These are phyloP conservation scores for Infundibulicybe gibba DNA, from an alignment of 768 basidiomycete genomes.

Conservation along the genomic window DNA sequence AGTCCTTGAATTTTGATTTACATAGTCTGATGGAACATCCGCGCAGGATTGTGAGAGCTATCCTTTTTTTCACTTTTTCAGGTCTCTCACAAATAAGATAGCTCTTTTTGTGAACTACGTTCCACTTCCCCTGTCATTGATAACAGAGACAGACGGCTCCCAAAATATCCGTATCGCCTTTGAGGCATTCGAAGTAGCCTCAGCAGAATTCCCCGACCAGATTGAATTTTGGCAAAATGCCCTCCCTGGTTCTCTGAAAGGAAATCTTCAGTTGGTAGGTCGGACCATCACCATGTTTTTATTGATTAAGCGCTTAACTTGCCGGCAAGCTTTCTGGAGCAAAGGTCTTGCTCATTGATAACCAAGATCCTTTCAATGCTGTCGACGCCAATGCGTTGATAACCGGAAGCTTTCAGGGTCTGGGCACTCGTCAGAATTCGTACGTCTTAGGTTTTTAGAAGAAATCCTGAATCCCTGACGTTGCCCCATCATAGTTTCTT, in stretches of 20 bases:
- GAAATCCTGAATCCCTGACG: background rate
- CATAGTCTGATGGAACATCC: background rate
- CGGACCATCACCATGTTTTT: background rate
- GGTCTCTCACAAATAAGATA: constrained; percentile 8
- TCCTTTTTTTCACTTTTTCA: background rate
- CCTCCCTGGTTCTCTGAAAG: constrained; percentile 41
- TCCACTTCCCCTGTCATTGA: constrained; percentile 43
- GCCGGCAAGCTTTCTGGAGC: constrained; percentile 40
- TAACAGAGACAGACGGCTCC: constrained; percentile 38
- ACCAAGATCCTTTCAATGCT: constrained; percentile 43
- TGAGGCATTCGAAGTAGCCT: constrained; percentile 48
- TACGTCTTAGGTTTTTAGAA: constrained; percentile 15
- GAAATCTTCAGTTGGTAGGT: constrained; percentile 38
- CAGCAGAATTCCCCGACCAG: constrained; percentile 46
- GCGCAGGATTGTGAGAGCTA: constrained; percentile 15
- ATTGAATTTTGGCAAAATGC: constrained; percentile 53
- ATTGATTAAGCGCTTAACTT: background rate
- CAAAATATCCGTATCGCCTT: constrained; percentile 52
- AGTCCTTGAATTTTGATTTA: background rate
- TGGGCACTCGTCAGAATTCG: constrained; percentile 48
- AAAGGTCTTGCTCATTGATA: constrained; percentile 51
- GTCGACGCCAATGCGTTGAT: constrained; percentile 49
- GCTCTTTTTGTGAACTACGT: constrained; percentile 44
- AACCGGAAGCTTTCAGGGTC: constrained; percentile 49
- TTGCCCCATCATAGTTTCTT: constrained; percentile 31